Conservation (phyloP, 129 eudicot species). For the Calendula officinalis region DNA sequence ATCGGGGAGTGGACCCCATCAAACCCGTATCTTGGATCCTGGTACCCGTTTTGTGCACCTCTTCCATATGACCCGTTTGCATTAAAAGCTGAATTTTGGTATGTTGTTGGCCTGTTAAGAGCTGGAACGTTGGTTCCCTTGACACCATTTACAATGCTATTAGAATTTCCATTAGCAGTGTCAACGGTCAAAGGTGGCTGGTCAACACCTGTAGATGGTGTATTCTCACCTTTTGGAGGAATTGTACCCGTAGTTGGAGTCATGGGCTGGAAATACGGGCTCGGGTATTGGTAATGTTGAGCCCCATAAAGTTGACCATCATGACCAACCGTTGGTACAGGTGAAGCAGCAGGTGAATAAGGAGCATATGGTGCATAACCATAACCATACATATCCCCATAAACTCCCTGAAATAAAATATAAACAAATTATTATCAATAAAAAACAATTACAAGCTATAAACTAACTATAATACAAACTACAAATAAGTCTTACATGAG, state of each 20-base stretch:
- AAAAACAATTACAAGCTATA: not conserved
- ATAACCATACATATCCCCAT: slow-evolving; percentile 77
- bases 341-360: slow-evolving; percentile 68
- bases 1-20: slow-evolving; percentile 52
- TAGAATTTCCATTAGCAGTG: slow-evolving; percentile 39
- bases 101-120: slow-evolving; percentile 33
- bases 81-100: slow-evolving; percentile 44
- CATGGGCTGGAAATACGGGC: slow-evolving; percentile 53
- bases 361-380: slow-evolving; percentile 67
- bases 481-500: slow-evolving; percentile 42
- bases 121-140: slow-evolving; percentile 42
- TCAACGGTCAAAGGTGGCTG: slow-evolving; percentile 43
- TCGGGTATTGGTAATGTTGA: slow-evolving; percentile 68
- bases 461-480: not conserved
- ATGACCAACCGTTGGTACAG: slow-evolving; percentile 57
- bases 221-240: slow-evolving; percentile 45
- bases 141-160: slow-evolving; percentile 37
- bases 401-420: slow-evolving; percentile 43
- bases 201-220: slow-evolving; percentile 33
- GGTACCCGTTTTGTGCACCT: slow-evolving; percentile 30
- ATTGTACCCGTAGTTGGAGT: slow-evolving; percentile 31
- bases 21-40: slow-evolving; percentile 47
- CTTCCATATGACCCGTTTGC: slow-evolving; percentile 37
- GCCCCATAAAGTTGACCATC: slow-evolving; percentile 73
- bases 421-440: not conserved